Evolutionary conservation across 2,329 filamentous ascomycete species (phyloP), one percentile per base, ranked within the genome.

Genomic region (Colletotrichum noveboracense): DNA sequence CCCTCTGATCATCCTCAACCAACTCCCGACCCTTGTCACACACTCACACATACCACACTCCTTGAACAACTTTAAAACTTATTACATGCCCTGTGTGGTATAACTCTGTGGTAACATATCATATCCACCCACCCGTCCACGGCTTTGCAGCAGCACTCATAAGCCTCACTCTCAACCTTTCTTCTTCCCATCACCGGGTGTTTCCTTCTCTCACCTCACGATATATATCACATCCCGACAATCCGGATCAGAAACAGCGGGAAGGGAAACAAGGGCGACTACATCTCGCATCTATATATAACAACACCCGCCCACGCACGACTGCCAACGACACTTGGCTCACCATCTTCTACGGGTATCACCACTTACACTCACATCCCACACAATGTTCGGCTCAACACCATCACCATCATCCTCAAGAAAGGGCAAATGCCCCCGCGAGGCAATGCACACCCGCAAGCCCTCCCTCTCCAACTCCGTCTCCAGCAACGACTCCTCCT

Each of bases 391-490:
- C 32, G 66, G 52, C 65, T 28, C 62, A 52, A 58, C 62, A 68
- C 52, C 68, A 60, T 43, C 75, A 56, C 62, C 71, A 56, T 28
- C 71, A 7, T 64, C 67, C 28, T 43, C 36, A 18, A 68, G 5
- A 26, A 71, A 58, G 70, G 24, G 34, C 34, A 65, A 52, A 24
- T 52, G 74, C 26, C 74, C 55, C 34, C 71, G 71, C 56, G 70
- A 77, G 26, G 61, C 68, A 32, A 66, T 78, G 26, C 76, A 77
- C 73, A 71, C 71, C 52, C 70, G 77, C 69, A 77, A 78, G 36
- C 76, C 77, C 12, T 77, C 76, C 58, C 76, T 77, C 48, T 67
- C 67, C 66, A 66, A 76, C 76, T 78, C 77, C 13, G 68, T 78
- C 70, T 78, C 76, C 28, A 78, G 77, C 71, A 72, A 66, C 36